These are phyloP conservation scores for Curvularia hawaiiensis DNA, from an alignment of 2,329 filamentous ascomycete species.

Conservation along the genomic window DNA sequence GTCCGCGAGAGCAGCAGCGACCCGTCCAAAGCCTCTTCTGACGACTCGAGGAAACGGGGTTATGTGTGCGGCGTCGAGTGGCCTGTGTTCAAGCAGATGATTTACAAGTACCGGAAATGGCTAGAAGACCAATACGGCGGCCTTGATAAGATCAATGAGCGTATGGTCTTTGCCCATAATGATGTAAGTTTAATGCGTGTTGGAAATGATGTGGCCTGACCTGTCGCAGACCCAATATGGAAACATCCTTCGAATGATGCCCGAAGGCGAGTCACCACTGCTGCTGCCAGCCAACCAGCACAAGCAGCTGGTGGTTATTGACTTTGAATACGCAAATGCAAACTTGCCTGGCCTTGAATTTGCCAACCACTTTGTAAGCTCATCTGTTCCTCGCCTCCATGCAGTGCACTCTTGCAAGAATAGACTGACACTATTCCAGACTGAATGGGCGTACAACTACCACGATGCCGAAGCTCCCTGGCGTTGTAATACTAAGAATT, in stretches of 20 bases:
- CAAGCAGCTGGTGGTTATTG: conserved; percentile 95
- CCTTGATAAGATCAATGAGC: conserved; percentile 67
- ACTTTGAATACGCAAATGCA: conserved; percentile 95
- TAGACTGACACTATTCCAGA: conserved; percentile 47
- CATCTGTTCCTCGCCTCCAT: neutral
- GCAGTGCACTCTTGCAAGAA: neutral
- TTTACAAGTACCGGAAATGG: conserved; percentile 78
- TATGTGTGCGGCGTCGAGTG: conserved; percentile 85
- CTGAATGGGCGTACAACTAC: conserved; percentile 98
- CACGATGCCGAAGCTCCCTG: conserved; percentile 71
- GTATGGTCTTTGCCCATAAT: conserved; percentile 94
- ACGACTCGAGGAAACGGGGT: conserved; percentile 71
- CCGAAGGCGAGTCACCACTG: conserved; percentile 76
- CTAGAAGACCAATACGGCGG: conserved; percentile 75
- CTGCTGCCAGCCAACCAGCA: conserved; percentile 90
- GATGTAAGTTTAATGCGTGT: conserved; percentile 66
- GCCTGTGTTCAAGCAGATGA: conserved; percentile 73
- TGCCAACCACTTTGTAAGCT: conserved; percentile 86
- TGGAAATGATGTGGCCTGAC: conserved; percentile 13
- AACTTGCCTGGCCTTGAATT: conserved; percentile 89
- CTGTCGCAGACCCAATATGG: conserved; percentile 86
- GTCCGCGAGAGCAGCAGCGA: conserved; percentile 51
- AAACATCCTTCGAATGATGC: conserved; percentile 84
- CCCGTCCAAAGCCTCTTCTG: conserved; percentile 46
- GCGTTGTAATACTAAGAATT: conserved; percentile 70